Evolutionary conservation across 2,329 filamentous ascomycete species (phyloP).

Genomic region (Talaromyces sp.): DNA sequence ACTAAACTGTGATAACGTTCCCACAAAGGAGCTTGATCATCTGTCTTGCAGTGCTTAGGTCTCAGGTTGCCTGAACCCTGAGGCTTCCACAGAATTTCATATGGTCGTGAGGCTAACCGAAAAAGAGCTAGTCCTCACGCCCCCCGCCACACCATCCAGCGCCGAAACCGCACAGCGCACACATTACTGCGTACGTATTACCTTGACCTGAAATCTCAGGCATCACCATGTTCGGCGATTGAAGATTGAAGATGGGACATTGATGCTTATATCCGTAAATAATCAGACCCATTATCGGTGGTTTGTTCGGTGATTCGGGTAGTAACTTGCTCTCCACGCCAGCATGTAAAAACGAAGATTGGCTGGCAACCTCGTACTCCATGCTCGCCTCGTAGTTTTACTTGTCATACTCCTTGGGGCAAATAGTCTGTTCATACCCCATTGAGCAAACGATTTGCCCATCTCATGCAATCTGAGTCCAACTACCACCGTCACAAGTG

Average conservation of each 20-base stretch:
- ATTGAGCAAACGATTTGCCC: not conserved
- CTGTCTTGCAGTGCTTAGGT: not conserved
- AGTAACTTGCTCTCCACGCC: not conserved
- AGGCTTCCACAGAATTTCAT: too few species aligned
- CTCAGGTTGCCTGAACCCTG: not conserved
- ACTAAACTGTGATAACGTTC: not conserved
- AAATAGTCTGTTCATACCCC: not conserved
- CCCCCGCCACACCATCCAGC: not conserved
- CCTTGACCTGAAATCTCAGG: not conserved
- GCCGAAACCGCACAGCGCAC: conserved; percentile 4
- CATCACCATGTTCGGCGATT: not conserved
- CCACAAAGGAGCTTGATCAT: not conserved
- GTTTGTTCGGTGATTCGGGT: not conserved
- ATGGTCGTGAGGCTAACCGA: not conserved
- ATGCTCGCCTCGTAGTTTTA: not conserved
- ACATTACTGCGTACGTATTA: too few species aligned
- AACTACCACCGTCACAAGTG: not conserved
- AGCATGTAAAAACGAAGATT: not conserved
- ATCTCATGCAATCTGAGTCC: not conserved
- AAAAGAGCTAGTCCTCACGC: not conserved
- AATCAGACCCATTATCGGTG: not conserved
- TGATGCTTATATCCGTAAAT: not conserved
- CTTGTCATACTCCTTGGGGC: not conserved
- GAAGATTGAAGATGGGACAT: not conserved
- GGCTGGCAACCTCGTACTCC: not conserved